Percentiles rank a stretch among this genome's conserved stretches.
Evolutionary conservation across 495 filamentous ascomycete genomes (phyloP).

Genomic region (Emericellopsis terricola): DNA sequence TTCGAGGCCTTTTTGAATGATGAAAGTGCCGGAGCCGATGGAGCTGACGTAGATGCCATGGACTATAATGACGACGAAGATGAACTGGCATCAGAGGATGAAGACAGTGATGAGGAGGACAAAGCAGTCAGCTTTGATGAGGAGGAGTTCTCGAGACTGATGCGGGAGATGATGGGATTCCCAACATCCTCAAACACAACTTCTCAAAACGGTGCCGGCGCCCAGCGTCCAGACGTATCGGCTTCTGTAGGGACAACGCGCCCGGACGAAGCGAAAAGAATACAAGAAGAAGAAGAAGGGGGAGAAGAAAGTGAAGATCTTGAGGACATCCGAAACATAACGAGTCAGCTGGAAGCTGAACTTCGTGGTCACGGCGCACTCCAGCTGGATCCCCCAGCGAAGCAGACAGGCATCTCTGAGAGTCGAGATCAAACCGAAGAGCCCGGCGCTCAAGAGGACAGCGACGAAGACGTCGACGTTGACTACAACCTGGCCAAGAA

Average conservation of each 20-base stretch:
- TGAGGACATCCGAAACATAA: conserved; percentile 54
- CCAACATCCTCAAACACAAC: conserved; percentile 28
- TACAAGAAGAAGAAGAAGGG: conserved; percentile 12
- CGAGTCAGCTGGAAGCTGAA: conserved; percentile 66
- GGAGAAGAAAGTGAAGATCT: conserved; percentile 39
- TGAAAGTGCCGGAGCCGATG: conserved; percentile 60
- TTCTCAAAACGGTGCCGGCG: background rate
- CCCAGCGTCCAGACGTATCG: too few species aligned
- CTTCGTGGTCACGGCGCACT: conserved; percentile 61
- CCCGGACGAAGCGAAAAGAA: conserved; percentile 8
- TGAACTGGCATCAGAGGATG: conserved; percentile 28
- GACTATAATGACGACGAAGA: conserved; percentile 47
- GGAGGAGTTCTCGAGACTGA: conserved; percentile 66
- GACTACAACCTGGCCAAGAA: conserved; percentile 85
- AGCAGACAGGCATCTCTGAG: conserved; percentile 4
- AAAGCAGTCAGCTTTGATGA: conserved; percentile 69
- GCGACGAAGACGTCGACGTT: conserved; percentile 43
- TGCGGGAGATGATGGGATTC: conserved; percentile 91
- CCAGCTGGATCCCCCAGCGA: conserved; percentile 31
- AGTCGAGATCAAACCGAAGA: conserved; percentile 5
- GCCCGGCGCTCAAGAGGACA: conserved; percentile 20
- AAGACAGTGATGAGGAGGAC: conserved; percentile 41
- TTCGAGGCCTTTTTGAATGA: conserved; percentile 92
- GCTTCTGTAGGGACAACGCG: background rate
- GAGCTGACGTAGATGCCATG: conserved; percentile 61